Evolutionary conservation across 345 rosid genomes (phyloP).

Genomic region (Anacardium occidentale): DNA sequence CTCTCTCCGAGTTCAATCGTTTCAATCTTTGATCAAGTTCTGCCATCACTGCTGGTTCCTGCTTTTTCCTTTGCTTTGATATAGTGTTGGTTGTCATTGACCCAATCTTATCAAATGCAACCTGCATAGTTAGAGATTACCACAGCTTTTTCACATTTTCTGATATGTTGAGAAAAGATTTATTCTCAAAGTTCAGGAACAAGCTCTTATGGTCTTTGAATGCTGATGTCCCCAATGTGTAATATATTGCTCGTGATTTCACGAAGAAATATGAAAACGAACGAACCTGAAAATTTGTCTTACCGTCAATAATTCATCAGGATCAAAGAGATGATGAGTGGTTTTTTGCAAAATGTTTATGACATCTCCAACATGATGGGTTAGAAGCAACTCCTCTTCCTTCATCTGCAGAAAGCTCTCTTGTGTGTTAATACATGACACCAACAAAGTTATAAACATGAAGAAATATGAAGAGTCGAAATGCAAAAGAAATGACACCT

Average conservation of each 20-base stretch:
- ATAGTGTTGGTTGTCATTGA: constrained; percentile 90
- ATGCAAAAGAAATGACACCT: constrained; percentile 48
- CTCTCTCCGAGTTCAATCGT: constrained; percentile 69
- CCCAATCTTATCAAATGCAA: constrained; percentile 89
- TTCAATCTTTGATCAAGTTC: constrained; percentile 91
- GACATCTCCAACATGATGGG: constrained; percentile 93
- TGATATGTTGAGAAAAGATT: too few species aligned
- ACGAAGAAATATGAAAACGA: not conserved
- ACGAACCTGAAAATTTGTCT: constrained; percentile 21
- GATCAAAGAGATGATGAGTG: constrained; percentile 92
- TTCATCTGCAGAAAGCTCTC: constrained; percentile 66
- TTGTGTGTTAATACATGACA: not conserved
- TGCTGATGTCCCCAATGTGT: not conserved
- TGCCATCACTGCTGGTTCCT: constrained; percentile 96
- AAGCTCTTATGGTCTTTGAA: too few species aligned
- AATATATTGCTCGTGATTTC: not conserved
- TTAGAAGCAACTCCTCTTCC: constrained; percentile 78
- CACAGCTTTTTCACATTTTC: too few species aligned
- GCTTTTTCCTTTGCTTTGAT: constrained; percentile 96
- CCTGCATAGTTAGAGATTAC: constrained; percentile 41
- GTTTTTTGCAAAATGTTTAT: constrained; percentile 83
- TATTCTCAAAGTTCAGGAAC: too few species aligned
- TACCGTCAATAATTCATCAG: constrained; percentile 91
- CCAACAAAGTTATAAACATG: constrained; percentile 6
- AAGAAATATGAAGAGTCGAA: not conserved